Percentiles rank a stretch among this genome's conserved stretches.
phyloP scores from a whole-genome alignment of 495 filamentous ascomycete genomes.

The Aspergillus olivimuriae region DNA sequence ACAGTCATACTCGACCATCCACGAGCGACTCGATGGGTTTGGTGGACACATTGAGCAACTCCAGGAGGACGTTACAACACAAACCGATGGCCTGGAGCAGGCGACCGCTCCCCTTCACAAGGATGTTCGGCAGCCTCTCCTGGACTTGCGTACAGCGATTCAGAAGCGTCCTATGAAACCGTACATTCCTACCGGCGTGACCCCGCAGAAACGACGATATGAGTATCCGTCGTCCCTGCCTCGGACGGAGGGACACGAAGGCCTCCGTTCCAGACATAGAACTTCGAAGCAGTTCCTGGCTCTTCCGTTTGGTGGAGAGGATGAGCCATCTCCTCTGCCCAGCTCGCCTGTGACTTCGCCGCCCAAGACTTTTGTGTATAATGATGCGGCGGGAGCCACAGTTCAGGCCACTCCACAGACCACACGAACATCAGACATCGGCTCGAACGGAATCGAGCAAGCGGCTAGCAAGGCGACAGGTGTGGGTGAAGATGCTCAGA shows the following conservation, averaged over 20 bases:
- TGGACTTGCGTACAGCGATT: conserved; percentile 59
- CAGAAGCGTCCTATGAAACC: conserved; percentile 58
- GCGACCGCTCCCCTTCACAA: conserved; percentile 52
- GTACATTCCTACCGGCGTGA: conserved; percentile 78
- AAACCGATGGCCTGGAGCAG: conserved; percentile 46
- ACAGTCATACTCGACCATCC: conserved; percentile 63
- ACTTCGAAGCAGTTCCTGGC: conserved; percentile 34
- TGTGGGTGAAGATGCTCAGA: conserved; percentile 13
- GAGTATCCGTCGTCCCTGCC: conserved; percentile 70
- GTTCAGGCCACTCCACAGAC: conserved; percentile 26
- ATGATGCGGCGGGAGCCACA: conserved; percentile 39
- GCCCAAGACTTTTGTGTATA: conserved; percentile 37
- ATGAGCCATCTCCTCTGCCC: conserved; percentile 14
- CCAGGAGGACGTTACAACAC: conserved; percentile 53
- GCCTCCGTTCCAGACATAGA: conserved; percentile 53
- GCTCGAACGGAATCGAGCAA: conserved; percentile 51
- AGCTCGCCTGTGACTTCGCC: conserved; percentile 27
- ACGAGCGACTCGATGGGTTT: conserved; percentile 55
- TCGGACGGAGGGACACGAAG: conserved; percentile 65
- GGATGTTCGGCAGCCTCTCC: conserved; percentile 60
- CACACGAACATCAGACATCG: conserved; percentile 36
- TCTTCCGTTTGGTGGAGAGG: conserved; percentile 30
- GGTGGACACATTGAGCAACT: conserved; percentile 56
- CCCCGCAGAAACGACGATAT: conserved; percentile 72
- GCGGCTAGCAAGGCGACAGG: conserved; percentile 41